Conservation (phyloP, 2,329 filamentous ascomycete genomes). For the Pseudogymnoascus sp. region DNA sequence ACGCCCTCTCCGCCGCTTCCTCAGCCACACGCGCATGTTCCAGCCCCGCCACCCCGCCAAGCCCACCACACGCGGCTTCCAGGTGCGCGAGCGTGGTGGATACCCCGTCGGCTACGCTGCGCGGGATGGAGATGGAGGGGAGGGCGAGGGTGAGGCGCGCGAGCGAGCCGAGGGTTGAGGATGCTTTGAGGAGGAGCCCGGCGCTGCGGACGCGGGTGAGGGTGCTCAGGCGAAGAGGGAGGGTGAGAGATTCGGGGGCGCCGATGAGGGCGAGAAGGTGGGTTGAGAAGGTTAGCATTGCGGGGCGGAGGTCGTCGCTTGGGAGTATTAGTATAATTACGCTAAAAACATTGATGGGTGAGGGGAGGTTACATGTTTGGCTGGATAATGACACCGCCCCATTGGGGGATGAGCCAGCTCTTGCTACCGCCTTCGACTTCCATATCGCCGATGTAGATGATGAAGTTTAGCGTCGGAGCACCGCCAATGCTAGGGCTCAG, state of each 20-base stretch:
- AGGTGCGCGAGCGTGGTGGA: constrained; percentile 71
- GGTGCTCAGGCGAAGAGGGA: constrained; percentile 77
- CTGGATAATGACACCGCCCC: constrained; percentile 66
- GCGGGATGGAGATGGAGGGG: constrained; percentile 83
- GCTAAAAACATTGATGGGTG: too few relatives aligned
- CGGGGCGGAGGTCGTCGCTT: constrained; percentile 60
- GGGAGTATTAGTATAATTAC: constrained; percentile 39
- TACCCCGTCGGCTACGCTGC: constrained; percentile 77
- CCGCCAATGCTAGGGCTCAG: constrained; percentile 86
- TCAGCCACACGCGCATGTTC: constrained; percentile 78
- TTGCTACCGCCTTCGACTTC: constrained; percentile 41
- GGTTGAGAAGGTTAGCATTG: constrained; percentile 81
- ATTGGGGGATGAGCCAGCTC: constrained; percentile 90
- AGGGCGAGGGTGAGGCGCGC: constrained; percentile 77
- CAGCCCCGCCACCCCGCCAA: constrained; percentile 60
- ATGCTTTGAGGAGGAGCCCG: constrained; percentile 78
- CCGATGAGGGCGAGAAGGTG: constrained; percentile 85
- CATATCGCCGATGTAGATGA: constrained; percentile 71
- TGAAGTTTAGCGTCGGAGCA: constrained; percentile 92
- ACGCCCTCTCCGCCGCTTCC: constrained; percentile 81
- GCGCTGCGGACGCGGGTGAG: constrained; percentile 79
- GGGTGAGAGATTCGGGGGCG: constrained; percentile 64
- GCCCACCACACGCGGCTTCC: constrained; percentile 62
- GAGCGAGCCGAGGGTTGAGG: constrained; percentile 86
- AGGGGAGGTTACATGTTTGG: constrained; percentile 53